Conservation (phyloP, 2,329 filamentous ascomycete species). For the Aphanocladium album region DNA sequence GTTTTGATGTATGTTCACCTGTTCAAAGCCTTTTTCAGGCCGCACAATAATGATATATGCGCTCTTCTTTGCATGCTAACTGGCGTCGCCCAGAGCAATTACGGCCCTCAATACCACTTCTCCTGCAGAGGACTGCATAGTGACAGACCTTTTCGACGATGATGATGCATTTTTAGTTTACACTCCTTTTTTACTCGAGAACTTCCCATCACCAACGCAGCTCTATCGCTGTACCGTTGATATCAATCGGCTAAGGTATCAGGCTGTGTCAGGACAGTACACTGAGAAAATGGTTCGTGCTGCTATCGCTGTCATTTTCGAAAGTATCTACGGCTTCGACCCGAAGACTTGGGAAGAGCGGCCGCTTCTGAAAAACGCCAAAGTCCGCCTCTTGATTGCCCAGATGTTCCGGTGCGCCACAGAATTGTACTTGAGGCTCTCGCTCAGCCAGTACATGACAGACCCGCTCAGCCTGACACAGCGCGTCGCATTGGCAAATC, state of each 20-base stretch:
- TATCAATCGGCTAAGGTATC: background rate
- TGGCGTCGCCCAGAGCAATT: background rate
- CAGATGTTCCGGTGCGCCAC: background rate
- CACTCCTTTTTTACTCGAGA: background rate
- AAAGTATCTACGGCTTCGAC: background rate
- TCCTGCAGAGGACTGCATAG: background rate
- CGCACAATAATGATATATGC: background rate
- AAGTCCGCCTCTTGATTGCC: background rate
- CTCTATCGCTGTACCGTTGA: background rate
- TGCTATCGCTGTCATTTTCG: background rate
- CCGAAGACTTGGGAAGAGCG: background rate
- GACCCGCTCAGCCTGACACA: background rate
- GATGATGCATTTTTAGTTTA: background rate
- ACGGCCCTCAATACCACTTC: background rate
- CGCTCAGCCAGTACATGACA: background rate
- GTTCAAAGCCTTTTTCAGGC: background rate
- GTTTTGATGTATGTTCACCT: too few relatives aligned
- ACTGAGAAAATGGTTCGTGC: background rate
- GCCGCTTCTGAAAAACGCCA: background rate
- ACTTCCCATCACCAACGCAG: background rate
- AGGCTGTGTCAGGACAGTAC: background rate
- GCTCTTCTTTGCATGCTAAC: background rate
- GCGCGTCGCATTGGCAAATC: background rate
- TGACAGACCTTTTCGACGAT: background rate
- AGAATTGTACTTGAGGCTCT: background rate